These are phyloP conservation scores for Nitzschia palea DNA, from an alignment of 108 stramenopile genomes.

Conservation along the genomic window DNA sequence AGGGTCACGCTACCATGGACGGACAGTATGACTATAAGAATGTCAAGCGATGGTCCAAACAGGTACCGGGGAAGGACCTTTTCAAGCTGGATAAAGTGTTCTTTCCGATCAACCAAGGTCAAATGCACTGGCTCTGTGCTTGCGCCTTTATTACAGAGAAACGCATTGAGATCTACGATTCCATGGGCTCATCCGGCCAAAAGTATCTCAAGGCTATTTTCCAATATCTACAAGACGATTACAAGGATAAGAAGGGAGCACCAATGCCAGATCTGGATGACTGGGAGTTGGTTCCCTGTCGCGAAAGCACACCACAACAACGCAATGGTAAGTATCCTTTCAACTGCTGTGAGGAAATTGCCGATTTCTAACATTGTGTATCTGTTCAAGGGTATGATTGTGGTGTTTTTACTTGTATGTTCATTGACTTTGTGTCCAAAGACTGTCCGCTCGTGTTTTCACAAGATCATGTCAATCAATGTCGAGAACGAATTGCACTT, in stretches of 20 bases:
- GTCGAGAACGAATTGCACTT: conserved; percentile 81
- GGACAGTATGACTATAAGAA: conserved; percentile 89
- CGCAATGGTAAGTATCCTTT: conserved; percentile 67
- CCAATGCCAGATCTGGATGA: conserved; percentile 62
- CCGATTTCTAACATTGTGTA: conserved; percentile 2
- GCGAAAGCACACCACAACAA: conserved; percentile 72
- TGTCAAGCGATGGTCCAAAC: conserved; percentile 91
- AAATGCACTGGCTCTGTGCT: conserved; percentile 92
- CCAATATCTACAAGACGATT: conserved; percentile 85
- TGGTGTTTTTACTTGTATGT: conserved; percentile 93
- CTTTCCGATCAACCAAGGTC: conserved; percentile 86
- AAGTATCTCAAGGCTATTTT: conserved; percentile 65
- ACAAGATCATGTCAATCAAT: conserved; percentile 79
- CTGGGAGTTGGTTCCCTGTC: conserved; percentile 70
- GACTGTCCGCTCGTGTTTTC: conserved; percentile 71
- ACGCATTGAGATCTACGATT: conserved; percentile 80
- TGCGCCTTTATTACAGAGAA: conserved; percentile 90
- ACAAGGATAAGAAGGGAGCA: conserved; percentile 67
- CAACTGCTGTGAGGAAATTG: background rate
- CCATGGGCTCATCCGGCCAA: conserved; percentile 58
- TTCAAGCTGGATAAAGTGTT: conserved; percentile 91
- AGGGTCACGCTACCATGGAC: conserved; percentile 48
- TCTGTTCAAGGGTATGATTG: conserved; percentile 73
- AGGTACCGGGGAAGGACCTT: conserved; percentile 90
- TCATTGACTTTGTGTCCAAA: conserved; percentile 78